Conservation (phyloP, 2,329 filamentous ascomycete species). For the Fusarium algeriense region DNA sequence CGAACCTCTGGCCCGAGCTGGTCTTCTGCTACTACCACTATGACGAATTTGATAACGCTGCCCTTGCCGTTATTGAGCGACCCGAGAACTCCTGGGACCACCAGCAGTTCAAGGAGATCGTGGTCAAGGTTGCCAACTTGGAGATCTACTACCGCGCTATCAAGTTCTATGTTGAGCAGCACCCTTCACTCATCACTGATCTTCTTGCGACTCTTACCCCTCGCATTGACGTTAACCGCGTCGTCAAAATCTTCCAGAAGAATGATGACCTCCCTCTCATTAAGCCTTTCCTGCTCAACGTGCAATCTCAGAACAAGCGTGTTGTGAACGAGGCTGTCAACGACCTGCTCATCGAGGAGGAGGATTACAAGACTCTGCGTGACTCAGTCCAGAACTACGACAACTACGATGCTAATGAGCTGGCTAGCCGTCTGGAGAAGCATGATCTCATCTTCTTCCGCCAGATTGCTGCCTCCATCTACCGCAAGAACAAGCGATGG, state of each 20-base stretch:
- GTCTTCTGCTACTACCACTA: slow-evolving; percentile 99
- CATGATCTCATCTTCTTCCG: slow-evolving; percentile 99
- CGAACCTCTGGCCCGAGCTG: slow-evolving; percentile 95
- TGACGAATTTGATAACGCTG: slow-evolving; percentile 97
- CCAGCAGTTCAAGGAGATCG: slow-evolving; percentile 98
- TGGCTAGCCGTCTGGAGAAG: slow-evolving; percentile 93
- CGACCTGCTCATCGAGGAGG: slow-evolving; percentile 96
- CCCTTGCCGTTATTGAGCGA: slow-evolving; percentile 97
- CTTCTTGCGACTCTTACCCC: slow-evolving; percentile 91
- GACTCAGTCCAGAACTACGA: slow-evolving; percentile 99
- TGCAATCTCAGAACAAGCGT: slow-evolving; percentile 97
- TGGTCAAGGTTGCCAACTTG: slow-evolving; percentile 96
- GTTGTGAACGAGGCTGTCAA: slow-evolving; percentile 98
- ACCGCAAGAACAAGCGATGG: slow-evolving; percentile 99
- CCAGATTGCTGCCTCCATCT: slow-evolving; percentile 97
- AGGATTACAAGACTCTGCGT: slow-evolving; percentile 98
- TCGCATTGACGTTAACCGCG: slow-evolving; percentile 96
- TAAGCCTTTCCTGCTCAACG: slow-evolving; percentile 97
- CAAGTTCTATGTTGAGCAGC: slow-evolving; percentile 97
- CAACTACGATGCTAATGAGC: slow-evolving; percentile 96
- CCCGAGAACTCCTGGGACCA: slow-evolving; percentile 99
- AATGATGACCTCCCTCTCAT: slow-evolving; percentile 98
- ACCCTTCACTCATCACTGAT: slow-evolving; percentile 95
- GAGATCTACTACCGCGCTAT: slow-evolving; percentile 99
- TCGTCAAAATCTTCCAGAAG: slow-evolving; percentile 99